Percentiles rank a stretch among this genome's conserved stretches.
These are phyloP conservation scores for Penicillium concentricum DNA, from an alignment of 2,329 filamentous ascomycete species.

Conservation along the genomic window DNA sequence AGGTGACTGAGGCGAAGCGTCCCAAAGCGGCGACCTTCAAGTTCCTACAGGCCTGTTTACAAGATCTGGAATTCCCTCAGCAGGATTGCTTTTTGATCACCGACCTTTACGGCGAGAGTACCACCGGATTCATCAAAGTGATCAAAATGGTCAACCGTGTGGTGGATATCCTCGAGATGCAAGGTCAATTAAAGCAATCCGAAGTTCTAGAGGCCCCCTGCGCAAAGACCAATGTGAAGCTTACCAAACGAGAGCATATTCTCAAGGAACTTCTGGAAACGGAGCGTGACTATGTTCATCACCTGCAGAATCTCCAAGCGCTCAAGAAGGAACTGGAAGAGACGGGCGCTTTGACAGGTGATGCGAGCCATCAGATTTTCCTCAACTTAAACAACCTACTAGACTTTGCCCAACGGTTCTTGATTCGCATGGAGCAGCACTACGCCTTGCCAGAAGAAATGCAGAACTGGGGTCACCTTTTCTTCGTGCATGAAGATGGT, in stretches of 20 bases:
- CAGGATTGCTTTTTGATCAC: constrained; percentile 88
- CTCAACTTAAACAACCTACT: constrained; percentile 92
- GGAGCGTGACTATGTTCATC: constrained; percentile 96
- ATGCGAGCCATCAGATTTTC: constrained; percentile 91
- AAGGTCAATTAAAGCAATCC: constrained; percentile 70
- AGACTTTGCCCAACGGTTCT: constrained; percentile 90
- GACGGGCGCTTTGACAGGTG: constrained; percentile 81
- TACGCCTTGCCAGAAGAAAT: constrained; percentile 73
- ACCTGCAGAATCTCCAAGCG: constrained; percentile 88
- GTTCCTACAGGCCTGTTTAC: constrained; percentile 85
- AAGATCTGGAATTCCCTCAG: constrained; percentile 74
- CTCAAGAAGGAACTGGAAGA: constrained; percentile 88
- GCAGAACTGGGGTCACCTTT: constrained; percentile 95
- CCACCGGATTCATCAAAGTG: constrained; percentile 96
- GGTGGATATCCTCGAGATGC: constrained; percentile 77
- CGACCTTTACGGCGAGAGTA: constrained; percentile 90
- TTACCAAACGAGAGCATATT: constrained; percentile 79
- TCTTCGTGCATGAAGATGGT: constrained; percentile 77
- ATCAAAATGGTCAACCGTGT: constrained; percentile 90
- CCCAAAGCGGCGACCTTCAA: constrained; percentile 88
- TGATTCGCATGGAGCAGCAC: constrained; percentile 94
- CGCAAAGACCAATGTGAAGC: constrained; percentile 52
- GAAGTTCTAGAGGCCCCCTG: constrained; percentile 49
- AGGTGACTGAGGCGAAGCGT: constrained; percentile 67
- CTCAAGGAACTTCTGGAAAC: constrained; percentile 90